Evolutionary conservation across 2,329 filamentous ascomycete species (phyloP), one percentile per base, ranked within the genome.

Genomic region (Aspergillus sp.): DNA sequence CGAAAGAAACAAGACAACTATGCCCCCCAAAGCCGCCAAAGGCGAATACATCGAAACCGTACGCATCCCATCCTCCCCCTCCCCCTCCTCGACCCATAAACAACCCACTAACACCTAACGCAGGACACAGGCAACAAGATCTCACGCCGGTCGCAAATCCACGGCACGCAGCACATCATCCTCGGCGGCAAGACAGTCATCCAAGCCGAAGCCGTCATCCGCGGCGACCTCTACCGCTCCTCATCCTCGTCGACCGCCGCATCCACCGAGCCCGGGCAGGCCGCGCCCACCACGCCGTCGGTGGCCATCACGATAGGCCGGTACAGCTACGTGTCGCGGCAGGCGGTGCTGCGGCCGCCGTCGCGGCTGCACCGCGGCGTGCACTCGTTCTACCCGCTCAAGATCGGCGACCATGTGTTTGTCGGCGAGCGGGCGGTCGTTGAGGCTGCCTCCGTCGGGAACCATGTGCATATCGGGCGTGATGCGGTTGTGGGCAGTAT

Each of bases 41-140:
- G 90, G 90, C 74, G 92, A 97, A 74, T 97, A 97, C 71, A 97
- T 99, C 58, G 93, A 97, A 76, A 99, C 94, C 49, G 92, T 96
- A 81, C 57, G 6, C 1, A 16, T 23, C 14, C 14, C 7, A 13
- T 13, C 44, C 7, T 4, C 1, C 5, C 41, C 47, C 5, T 10
- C 14, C 14, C 38, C 47, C 3, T 44, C 36, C 34, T 45, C 17
- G 48, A 48, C 54, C 41, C 55, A 53, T 49, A 45, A 54, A 25
- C 44, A 41, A 42, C 17, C 47, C 21, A 47, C 20, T 29, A 32
- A 42, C 42, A 49, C 17, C 44, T 38, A 41, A 41, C 16, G 40
- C 62, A 96, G 92, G 93, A 97, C 76, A 96, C 92, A 2, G 94
- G 94, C 61, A 99, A 99, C 82, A 97, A 97, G 78, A 94, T 99